phyloP scores from a whole-genome alignment of 2,329 filamentous ascomycete genomes.

The Exophiala lecanii-corni region DNA sequence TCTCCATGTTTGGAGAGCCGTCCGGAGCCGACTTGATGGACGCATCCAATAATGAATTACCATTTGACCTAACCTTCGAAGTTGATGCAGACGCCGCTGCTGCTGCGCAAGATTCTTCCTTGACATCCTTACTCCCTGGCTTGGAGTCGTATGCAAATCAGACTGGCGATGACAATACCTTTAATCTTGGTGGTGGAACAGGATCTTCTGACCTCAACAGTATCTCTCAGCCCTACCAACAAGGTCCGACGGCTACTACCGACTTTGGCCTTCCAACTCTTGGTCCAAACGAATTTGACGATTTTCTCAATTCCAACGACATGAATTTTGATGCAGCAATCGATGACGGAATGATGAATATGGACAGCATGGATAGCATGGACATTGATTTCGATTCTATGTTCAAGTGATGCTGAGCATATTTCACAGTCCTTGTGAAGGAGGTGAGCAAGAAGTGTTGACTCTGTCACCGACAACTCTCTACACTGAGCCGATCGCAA shows the following conservation, averaged over 20 bases:
- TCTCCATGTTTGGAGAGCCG: slow-evolving; percentile 36
- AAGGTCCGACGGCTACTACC: slow-evolving; percentile 9
- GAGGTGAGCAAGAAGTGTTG: neutral
- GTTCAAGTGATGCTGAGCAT: slow-evolving; percentile 23
- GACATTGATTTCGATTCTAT: slow-evolving; percentile 24
- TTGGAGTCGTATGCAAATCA: slow-evolving; percentile 32
- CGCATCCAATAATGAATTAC: slow-evolving; percentile 29
- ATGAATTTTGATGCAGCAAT: slow-evolving; percentile 41
- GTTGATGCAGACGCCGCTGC: slow-evolving; percentile 37
- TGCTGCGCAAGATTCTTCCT: slow-evolving; percentile 26
- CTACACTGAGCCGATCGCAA: too few relatives aligned
- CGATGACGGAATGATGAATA: slow-evolving; percentile 31
- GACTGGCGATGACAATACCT: slow-evolving; percentile 23
- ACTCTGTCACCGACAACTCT: neutral
- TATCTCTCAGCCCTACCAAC: slow-evolving; percentile 6
- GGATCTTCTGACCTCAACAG: slow-evolving; percentile 1
- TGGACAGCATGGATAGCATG: slow-evolving; percentile 18
- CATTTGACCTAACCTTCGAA: slow-evolving; percentile 32
- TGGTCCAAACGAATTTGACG: slow-evolving; percentile 26
- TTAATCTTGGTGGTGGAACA: slow-evolving; percentile 30
- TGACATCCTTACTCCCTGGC: slow-evolving; percentile 30
- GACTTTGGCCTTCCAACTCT: slow-evolving; percentile 23
- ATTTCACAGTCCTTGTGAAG: too few relatives aligned
- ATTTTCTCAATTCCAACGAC: slow-evolving; percentile 39
- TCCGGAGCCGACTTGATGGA: slow-evolving; percentile 24